A percentile compares a stretch with the other conserved stretches of the same genome.
Conservation (phyloP, 2,329 filamentous ascomycete species). For the Triangularia verruculosa region DNA sequence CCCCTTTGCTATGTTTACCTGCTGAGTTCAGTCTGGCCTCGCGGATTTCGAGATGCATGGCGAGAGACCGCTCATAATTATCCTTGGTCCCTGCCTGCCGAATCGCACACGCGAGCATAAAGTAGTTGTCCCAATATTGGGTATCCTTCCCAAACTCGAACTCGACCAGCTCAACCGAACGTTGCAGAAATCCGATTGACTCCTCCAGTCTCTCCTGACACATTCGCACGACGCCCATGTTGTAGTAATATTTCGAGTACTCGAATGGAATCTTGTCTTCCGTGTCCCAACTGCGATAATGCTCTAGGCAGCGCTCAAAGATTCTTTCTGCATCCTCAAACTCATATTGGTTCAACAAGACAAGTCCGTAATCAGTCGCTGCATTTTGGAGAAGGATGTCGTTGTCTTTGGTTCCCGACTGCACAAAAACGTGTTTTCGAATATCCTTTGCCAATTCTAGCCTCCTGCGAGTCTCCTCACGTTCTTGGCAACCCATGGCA, state of each 20-base stretch:
- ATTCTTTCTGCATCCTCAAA: conserved; percentile 23
- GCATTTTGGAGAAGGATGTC: conserved; percentile 23
- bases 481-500: conserved; percentile 12
- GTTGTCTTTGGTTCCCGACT: conserved; percentile 5
- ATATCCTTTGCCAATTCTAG: conserved; percentile 17
- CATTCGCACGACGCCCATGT: conserved; percentile 18
- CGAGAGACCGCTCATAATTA: conserved; percentile 11
- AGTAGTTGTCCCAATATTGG: conserved; percentile 14
- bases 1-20: conserved; percentile 12
- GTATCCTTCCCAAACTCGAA: conserved; percentile 5
- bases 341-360: conserved; percentile 21
- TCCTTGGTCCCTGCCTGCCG: conserved; percentile 1
- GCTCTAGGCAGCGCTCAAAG: conserved; percentile 4
- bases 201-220: conserved; percentile 7
- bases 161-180: conserved; percentile 7
- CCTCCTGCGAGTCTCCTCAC: not conserved
- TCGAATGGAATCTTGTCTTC: conserved; percentile 23
- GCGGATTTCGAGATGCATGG: conserved; percentile 12
- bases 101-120: conserved; percentile 16
- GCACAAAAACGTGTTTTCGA: conserved; percentile 14
- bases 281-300: conserved; percentile 20
- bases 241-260: conserved; percentile 26
- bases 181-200: conserved; percentile 4
- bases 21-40: conserved; percentile 7
- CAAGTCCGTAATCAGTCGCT: conserved; percentile 20